phyloP scores from a whole-genome alignment of 1,139 yeast genomes.

The Arxiozyma slooffiae region DNA sequence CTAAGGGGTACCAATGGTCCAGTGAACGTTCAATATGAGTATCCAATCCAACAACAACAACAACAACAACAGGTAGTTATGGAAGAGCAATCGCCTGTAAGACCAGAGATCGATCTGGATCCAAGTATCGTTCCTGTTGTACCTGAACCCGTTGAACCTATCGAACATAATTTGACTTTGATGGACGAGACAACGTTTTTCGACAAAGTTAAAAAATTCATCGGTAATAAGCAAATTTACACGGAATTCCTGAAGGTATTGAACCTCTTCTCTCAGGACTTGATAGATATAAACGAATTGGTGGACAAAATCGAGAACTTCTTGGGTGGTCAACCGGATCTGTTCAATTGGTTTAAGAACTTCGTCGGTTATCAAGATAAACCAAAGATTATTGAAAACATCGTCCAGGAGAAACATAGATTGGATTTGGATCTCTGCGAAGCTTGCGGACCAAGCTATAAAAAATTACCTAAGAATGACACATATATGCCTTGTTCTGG shows the following conservation, averaged over 20 bases:
- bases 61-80: too few species aligned
- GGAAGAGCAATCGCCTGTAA: constrained; percentile 43
- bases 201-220: constrained; percentile 82
- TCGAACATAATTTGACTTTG: constrained; percentile 50
- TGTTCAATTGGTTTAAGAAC: constrained; percentile 81
- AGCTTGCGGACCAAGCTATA: constrained; percentile 87
- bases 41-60: constrained; percentile 29
- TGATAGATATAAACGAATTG: constrained; percentile 71
- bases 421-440: constrained; percentile 75
- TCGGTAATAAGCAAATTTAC: constrained; percentile 83
- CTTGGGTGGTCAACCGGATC: constrained; percentile 69
- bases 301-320: constrained; percentile 80
- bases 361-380: constrained; percentile 81
- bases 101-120: constrained; percentile 38
- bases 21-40: background rate
- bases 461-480: constrained; percentile 87
- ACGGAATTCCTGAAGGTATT: constrained; percentile 83
- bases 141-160: constrained; percentile 77
- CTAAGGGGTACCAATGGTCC: constrained; percentile 19
- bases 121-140: constrained; percentile 78
- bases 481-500: constrained; percentile 98
- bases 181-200: constrained; percentile 83
- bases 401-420: constrained; percentile 80
- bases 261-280: constrained; percentile 79
- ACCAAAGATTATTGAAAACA: constrained; percentile 75